Percentiles rank a stretch among this genome's conserved stretches.
Evolutionary conservation across 2,329 filamentous ascomycete genomes (phyloP).

Genomic region (Orbilia oligospora): DNA sequence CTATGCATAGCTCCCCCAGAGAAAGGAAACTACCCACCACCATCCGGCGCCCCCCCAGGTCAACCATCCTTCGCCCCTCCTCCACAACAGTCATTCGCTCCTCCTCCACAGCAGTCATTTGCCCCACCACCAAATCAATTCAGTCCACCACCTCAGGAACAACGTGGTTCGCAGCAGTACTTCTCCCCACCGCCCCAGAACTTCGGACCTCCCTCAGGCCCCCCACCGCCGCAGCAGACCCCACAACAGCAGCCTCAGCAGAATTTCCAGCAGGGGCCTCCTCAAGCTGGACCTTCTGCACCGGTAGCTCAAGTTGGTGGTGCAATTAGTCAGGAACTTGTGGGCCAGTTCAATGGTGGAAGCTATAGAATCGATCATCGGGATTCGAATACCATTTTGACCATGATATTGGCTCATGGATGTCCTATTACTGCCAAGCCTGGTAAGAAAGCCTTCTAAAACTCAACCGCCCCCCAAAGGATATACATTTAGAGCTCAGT

Average conservation of each 20-base stretch:
- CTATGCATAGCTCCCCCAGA: slow-evolving; percentile 43
- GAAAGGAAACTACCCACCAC: slow-evolving; percentile 60
- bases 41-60: slow-evolving; percentile 62
- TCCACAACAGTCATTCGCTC: slow-evolving; percentile 69
- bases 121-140: slow-evolving; percentile 61
- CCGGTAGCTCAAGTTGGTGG: slow-evolving; percentile 63
- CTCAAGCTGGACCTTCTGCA: slow-evolving; percentile 65
- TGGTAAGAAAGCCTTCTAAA: slow-evolving; percentile 69
- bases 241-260: slow-evolving; percentile 66
- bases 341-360: slow-evolving; percentile 97
- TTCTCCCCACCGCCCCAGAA: slow-evolving; percentile 64
- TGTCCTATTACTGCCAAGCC: slow-evolving; percentile 87
- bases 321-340: slow-evolving; percentile 76
- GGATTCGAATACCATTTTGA: slow-evolving; percentile 90
- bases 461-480: neutral
- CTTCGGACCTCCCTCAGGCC: slow-evolving; percentile 44
- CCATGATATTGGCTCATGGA: slow-evolving; percentile 88
- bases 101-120: slow-evolving; percentile 70
- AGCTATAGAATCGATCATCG: slow-evolving; percentile 94
- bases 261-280: slow-evolving; percentile 59
- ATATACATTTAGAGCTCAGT: neutral
- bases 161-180: slow-evolving; percentile 62
- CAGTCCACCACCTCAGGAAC: slow-evolving; percentile 62
- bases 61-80: slow-evolving; percentile 60
- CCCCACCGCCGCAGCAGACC: slow-evolving; percentile 64